phyloP scores from a whole-genome alignment of 1,284 basidiomycete genomes.

The Pseudozyma sp. region DNA sequence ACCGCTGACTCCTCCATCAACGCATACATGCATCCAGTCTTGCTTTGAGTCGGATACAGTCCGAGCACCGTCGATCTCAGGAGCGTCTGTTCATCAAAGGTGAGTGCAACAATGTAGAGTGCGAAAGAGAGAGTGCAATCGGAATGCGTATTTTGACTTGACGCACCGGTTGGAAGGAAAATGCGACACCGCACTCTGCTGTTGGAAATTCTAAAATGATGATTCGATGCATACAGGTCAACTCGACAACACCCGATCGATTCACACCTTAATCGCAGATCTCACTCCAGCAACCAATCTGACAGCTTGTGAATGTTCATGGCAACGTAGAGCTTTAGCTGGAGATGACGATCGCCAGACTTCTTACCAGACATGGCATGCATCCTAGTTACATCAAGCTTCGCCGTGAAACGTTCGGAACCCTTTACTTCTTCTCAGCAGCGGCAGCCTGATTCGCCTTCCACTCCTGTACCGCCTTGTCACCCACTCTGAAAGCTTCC shows the following conservation, averaged over 20 bases:
- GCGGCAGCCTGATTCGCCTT: slow-evolving; percentile 15
- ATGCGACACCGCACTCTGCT: neutral
- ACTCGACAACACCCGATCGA: slow-evolving; percentile 5
- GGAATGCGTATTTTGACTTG: neutral
- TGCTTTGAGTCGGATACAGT: neutral
- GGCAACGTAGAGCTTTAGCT: too few relatives aligned
- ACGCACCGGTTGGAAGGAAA: slow-evolving; percentile 1
- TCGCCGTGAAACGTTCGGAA: neutral
- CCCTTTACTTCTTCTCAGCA: slow-evolving; percentile 2
- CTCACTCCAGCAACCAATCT: too few relatives aligned
- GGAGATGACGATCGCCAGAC: too few relatives aligned
- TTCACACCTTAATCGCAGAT: neutral
- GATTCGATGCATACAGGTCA: neutral
- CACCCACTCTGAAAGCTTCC: slow-evolving; percentile 42
- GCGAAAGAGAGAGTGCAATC: too few relatives aligned
- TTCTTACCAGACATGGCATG: too few relatives aligned
- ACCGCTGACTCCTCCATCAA: neutral
- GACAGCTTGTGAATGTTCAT: too few relatives aligned
- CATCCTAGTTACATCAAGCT: too few relatives aligned
- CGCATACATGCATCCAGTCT: neutral
- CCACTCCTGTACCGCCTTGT: slow-evolving; percentile 50
- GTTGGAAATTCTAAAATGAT: neutral
- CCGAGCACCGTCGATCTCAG: neutral
- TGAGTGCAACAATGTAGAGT: too few relatives aligned
- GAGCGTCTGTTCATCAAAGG: too few relatives aligned